phyloP scores from a whole-genome alignment of 306 rosid genomes.

The Prunus mongolica region DNA sequence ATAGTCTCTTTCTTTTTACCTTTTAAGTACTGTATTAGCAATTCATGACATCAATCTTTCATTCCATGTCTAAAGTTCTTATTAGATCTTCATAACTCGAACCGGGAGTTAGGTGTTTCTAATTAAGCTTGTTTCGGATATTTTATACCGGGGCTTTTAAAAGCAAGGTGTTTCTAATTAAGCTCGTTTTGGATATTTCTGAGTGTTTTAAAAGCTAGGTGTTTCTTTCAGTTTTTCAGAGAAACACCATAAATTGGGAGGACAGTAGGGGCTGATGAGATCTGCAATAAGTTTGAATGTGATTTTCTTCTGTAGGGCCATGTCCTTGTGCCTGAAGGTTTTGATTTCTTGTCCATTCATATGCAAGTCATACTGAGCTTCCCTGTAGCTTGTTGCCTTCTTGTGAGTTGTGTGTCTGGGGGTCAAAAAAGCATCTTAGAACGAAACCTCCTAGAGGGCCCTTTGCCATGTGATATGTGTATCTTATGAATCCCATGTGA shows the following conservation, averaged over 20 bases:
- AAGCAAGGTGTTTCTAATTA: neutral
- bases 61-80: neutral
- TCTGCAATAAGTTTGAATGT: conserved; percentile 3
- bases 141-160: too few relatives aligned
- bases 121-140: too few relatives aligned
- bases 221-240: too few relatives aligned
- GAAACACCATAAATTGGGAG: conserved; percentile 6
- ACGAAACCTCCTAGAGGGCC: conserved; percentile 11
- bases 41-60: neutral
- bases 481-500: conserved; percentile 16
- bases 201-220: too few relatives aligned
- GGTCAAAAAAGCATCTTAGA: conserved; percentile 21
- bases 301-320: neutral
- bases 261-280: neutral
- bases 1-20: neutral
- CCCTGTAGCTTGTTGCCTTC: neutral
- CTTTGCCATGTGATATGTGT: conserved; percentile 27
- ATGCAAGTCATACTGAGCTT: neutral
- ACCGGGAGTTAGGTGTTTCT: neutral
- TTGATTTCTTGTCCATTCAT: conserved; percentile 8
- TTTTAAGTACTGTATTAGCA: conserved; percentile 5
- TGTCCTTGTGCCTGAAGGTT: neutral
- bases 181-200: too few relatives aligned
- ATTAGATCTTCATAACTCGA: neutral
- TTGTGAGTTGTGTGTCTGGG: conserved; percentile 8